phyloP scores from a whole-genome alignment of 345 rosid genomes.

The Mallotus nudiflorus region DNA sequence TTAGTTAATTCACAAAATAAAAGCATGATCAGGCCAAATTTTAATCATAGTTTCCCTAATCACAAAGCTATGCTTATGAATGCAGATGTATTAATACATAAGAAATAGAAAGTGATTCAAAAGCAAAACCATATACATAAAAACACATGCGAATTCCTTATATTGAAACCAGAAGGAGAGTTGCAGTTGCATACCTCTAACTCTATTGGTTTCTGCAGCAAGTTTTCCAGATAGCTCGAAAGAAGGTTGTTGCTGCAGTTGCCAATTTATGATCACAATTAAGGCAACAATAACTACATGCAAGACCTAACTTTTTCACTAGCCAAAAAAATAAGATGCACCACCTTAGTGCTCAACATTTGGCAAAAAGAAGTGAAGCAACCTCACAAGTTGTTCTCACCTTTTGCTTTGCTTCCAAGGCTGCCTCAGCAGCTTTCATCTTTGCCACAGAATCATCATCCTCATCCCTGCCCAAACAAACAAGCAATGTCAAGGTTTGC shows the following conservation, averaged over 20 bases:
- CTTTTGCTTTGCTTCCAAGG: slow-evolving; percentile 79
- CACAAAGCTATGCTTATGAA: not conserved
- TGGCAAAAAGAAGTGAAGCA: not conserved
- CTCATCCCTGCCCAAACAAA: slow-evolving; percentile 49
- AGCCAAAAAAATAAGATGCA: slow-evolving; percentile 2
- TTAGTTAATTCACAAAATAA: not conserved
- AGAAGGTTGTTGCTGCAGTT: slow-evolving; percentile 79
- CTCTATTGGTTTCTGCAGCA: slow-evolving; percentile 92
- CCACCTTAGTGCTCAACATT: not conserved
- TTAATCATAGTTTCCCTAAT: not conserved
- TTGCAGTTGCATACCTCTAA: slow-evolving; percentile 52
- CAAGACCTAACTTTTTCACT: slow-evolving; percentile 2
- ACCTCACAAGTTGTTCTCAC: slow-evolving; percentile 28
- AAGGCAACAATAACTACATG: slow-evolving; percentile 14
- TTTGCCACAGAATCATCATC: slow-evolving; percentile 69
- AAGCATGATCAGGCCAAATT: not conserved
- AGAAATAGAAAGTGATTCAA: not conserved
- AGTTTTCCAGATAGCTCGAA: slow-evolving; percentile 98
- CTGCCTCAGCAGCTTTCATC: slow-evolving; percentile 91
- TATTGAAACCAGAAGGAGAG: not conserved
- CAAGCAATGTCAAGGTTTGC: slow-evolving; percentile 16
- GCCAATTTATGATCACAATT: slow-evolving; percentile 11
- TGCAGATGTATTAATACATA: not conserved
- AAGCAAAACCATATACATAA: not conserved
- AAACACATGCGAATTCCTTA: not conserved